Evolutionary conservation across 2,329 filamentous ascomycete genomes (phyloP).

Genomic region (Bertia moriformis): DNA sequence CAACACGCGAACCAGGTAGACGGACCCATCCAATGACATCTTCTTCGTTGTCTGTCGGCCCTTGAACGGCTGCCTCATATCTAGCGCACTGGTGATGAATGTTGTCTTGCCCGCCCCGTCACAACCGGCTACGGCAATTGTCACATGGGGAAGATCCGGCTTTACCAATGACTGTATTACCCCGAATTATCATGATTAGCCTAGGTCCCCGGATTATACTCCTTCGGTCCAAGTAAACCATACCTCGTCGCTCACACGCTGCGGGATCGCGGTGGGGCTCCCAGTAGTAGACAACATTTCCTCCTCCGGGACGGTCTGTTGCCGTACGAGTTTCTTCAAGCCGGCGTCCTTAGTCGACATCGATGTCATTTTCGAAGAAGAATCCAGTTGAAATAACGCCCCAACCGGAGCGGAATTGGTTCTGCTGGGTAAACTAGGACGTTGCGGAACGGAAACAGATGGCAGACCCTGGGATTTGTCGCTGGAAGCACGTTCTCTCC

Average conservation of each 20-base stretch:
- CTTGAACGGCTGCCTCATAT: constrained; percentile 26
- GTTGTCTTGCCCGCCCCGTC: constrained; percentile 39
- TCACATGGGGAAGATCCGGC: constrained; percentile 31
- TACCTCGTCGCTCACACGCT: too few relatives aligned
- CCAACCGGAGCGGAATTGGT: constrained; percentile 18
- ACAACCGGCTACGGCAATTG: constrained; percentile 40
- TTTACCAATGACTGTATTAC: too few relatives aligned
- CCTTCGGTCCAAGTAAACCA: too few relatives aligned
- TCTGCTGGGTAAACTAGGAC: constrained; percentile 15
- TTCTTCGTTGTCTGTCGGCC: constrained; percentile 29
- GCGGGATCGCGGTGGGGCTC: too few relatives aligned
- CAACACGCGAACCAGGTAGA: constrained; percentile 40
- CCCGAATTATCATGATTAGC: too few relatives aligned
- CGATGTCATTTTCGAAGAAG: constrained; percentile 3
- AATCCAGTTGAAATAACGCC: constrained; percentile 12
- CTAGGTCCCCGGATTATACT: too few relatives aligned
- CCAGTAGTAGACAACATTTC: constrained; percentile 7
- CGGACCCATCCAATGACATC: constrained; percentile 36
- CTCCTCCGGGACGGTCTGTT: constrained; percentile 13
- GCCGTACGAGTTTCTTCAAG: too few relatives aligned
- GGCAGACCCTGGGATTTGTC: constrained; percentile 12
- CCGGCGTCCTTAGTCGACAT: not conserved
- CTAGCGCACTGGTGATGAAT: constrained; percentile 40
- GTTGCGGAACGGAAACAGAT: constrained; percentile 9
- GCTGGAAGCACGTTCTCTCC: constrained; percentile 15